Conservation (phyloP, 1,284 basidiomycete genomes). For the Schizophyllum commune region DNA sequence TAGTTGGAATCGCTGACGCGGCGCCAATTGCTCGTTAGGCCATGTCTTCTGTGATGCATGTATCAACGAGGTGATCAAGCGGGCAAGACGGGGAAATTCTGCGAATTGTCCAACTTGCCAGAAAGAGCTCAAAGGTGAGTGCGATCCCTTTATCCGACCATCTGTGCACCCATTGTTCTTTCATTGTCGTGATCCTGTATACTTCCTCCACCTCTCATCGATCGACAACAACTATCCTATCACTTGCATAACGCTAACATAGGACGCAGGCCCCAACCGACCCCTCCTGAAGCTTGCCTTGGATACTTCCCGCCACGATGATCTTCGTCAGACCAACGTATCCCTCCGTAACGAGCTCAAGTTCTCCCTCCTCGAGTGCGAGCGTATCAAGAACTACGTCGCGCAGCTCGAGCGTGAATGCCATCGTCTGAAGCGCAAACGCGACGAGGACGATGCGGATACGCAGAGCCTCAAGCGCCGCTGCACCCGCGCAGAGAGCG, state of each 20-base stretch:
- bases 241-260: too few relatives aligned
- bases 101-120: not conserved
- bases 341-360: not conserved
- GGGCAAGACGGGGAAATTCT: not conserved
- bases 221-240: too few relatives aligned
- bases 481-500: not conserved
- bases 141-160: not conserved
- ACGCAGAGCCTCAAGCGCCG: not conserved
- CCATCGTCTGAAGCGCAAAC: not conserved
- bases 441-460: not conserved
- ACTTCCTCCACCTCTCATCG: too few relatives aligned
- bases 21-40: not conserved
- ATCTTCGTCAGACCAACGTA: not conserved
- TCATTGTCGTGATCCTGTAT: not conserved
- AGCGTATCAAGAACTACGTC: not conserved
- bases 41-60: not conserved
- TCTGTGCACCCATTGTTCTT: conserved; percentile 6
- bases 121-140: not conserved
- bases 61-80: not conserved
- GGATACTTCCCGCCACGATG: conserved; percentile 12
- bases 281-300: conserved; percentile 11
- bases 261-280: conserved; percentile 1
- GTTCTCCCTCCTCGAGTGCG: not conserved
- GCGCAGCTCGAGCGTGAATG: not conserved
- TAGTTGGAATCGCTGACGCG: not conserved